Conservation (phyloP, 1,284 basidiomycete species). For the Heterobasidion parviporum region DNA sequence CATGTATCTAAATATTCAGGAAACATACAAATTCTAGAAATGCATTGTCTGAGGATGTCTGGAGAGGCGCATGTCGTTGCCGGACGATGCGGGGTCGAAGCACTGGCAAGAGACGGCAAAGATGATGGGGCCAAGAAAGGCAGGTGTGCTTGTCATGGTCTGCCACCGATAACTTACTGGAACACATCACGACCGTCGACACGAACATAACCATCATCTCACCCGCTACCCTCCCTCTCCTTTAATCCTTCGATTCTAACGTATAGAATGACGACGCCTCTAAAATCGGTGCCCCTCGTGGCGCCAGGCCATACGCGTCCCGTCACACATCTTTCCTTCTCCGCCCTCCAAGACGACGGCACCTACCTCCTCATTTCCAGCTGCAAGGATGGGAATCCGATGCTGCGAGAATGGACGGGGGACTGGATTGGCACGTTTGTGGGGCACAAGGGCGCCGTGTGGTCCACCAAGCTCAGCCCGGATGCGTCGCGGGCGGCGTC, state of each 20-base stretch:
- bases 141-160: background rate
- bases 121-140: too few species aligned
- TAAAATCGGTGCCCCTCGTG: slow-evolving; percentile 68
- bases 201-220: background rate
- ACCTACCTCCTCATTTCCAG: slow-evolving; percentile 86
- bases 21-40: too few species aligned
- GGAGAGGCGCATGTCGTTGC: too few species aligned
- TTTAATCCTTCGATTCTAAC: slow-evolving; percentile 9
- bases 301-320: slow-evolving; percentile 80
- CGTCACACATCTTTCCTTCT: slow-evolving; percentile 92
- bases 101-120: too few species aligned
- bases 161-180: background rate
- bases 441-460: slow-evolving; percentile 98
- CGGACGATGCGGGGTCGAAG: too few species aligned
- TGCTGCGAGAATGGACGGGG: slow-evolving; percentile 94
- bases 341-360: slow-evolving; percentile 73
- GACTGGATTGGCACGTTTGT: slow-evolving; percentile 99
- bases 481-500: slow-evolving; percentile 85
- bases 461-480: slow-evolving; percentile 90
- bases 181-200: background rate
- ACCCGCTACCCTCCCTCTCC: slow-evolving; percentile 3
- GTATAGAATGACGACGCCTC: slow-evolving; percentile 25
- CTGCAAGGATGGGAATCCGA: slow-evolving; percentile 96
- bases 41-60: too few species aligned
- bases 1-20: too few species aligned